These are phyloP conservation scores for Turritis glabra DNA, from an alignment of 345 rosid species.

Conservation along the genomic window DNA sequence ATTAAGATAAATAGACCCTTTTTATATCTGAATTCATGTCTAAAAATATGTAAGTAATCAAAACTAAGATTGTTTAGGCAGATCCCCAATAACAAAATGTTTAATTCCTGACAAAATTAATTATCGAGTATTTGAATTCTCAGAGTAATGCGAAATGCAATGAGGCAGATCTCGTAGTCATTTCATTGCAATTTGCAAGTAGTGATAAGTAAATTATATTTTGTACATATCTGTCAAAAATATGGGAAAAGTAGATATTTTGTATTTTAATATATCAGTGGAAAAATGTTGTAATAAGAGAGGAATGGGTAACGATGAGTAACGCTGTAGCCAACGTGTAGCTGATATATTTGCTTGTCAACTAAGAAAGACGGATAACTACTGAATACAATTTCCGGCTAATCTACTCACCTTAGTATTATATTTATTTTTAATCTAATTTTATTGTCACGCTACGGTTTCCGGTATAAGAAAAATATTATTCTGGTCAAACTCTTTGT, in stretches of 20 bases:
- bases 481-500: slow-evolving; percentile 11
- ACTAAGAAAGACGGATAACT: slow-evolving; percentile 29
- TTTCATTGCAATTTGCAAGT: background rate
- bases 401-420: slow-evolving; percentile 23
- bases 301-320: slow-evolving; percentile 14
- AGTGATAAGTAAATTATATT: background rate
- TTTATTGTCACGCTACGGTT: slow-evolving; percentile 8
- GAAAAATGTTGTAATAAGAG: background rate
- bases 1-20: background rate
- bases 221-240: too few species aligned
- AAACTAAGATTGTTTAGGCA: background rate
- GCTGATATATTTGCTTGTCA: slow-evolving; percentile 27
- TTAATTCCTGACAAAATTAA: too few species aligned
- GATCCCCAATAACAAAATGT: too few species aligned
- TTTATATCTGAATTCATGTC: background rate
- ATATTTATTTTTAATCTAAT: background rate
- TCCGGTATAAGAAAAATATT: background rate
- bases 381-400: background rate
- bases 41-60: background rate
- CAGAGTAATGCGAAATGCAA: too few species aligned
- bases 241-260: too few species aligned
- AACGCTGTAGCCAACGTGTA: slow-evolving; percentile 35
- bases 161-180: background rate
- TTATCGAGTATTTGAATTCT: too few species aligned
- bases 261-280: background rate